These are phyloP conservation scores for Tetrastigma voinierianum DNA, from an alignment of 164 flowering plant genomes.

Conservation along the genomic window DNA sequence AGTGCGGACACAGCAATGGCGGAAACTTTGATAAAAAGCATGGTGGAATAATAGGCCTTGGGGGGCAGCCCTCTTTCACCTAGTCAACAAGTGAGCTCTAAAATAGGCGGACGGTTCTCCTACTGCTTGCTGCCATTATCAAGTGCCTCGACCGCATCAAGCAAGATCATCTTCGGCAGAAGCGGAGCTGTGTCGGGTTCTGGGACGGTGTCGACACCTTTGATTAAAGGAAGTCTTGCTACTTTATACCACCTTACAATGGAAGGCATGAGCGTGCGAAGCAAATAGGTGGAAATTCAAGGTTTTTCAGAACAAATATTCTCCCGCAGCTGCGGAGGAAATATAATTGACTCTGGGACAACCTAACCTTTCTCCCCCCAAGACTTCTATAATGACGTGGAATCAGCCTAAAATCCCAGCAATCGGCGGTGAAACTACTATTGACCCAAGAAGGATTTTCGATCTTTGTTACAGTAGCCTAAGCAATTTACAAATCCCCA, in stretches of 20 bases:
- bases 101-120: constrained; percentile 17
- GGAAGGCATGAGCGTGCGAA: constrained; percentile 36
- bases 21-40: constrained; percentile 17
- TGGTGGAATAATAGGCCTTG: constrained; percentile 31
- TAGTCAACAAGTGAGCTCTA: constrained; percentile 12
- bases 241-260: constrained; percentile 44
- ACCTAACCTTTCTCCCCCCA: constrained; percentile 22
- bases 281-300: neutral
- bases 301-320: neutral
- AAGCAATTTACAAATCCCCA: constrained; percentile 5
- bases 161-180: constrained; percentile 37
- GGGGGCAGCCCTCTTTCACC: constrained; percentile 19
- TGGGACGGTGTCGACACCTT: constrained; percentile 25
- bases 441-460: neutral
- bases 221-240: constrained; percentile 5
- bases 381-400: constrained; percentile 7
- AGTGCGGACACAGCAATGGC: constrained; percentile 23
- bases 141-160: neutral
- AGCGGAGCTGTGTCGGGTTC: constrained; percentile 28
- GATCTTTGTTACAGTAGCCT: constrained; percentile 11
- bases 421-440: neutral
- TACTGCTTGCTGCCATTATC: constrained; percentile 22
- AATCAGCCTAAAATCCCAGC: neutral
- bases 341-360: constrained; percentile 54
- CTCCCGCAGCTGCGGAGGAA: constrained; percentile 10